phyloP scores from a whole-genome alignment of 345 rosid genomes.

The Diplotaxis tenuifolia region DNA sequence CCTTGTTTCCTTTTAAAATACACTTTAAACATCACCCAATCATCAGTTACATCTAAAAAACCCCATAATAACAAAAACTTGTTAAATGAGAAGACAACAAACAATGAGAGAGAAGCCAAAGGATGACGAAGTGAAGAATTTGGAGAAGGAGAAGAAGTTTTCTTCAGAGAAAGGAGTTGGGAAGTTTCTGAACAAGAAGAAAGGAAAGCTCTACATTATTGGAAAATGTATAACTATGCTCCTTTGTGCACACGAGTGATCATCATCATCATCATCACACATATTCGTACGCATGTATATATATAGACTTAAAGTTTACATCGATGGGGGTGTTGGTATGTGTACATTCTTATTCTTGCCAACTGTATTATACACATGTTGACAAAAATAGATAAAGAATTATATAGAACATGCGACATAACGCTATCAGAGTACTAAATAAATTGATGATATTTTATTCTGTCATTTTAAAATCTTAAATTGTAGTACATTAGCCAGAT shows the following conservation, averaged over 20 bases:
- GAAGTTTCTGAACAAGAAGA: constrained; percentile 25
- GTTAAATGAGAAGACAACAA: background rate
- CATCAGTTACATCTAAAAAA: constrained; percentile 11
- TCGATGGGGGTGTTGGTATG: background rate
- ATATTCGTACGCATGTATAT: background rate
- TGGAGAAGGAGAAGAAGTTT: constrained; percentile 21
- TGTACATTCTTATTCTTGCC: background rate
- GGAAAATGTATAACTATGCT: constrained; percentile 41
- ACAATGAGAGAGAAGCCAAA: constrained; percentile 19
- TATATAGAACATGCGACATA: background rate
- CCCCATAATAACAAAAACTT: background rate
- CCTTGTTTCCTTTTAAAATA: constrained; percentile 18
- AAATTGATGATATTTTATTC: background rate
- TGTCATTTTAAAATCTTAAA: background rate
- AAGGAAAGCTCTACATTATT: constrained; percentile 36
- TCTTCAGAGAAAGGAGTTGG: constrained; percentile 31
- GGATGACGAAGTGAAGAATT: constrained; percentile 19
- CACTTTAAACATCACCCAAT: constrained; percentile 7
- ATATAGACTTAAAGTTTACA: background rate
- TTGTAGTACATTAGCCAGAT: background rate
- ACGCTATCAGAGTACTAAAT: background rate
- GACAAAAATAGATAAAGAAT: background rate
- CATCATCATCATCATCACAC: constrained; percentile 8
- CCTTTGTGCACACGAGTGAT: constrained; percentile 35
- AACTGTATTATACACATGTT: background rate